Evolutionary conservation across 1,284 basidiomycete genomes (phyloP).

Genomic region (Heliocybe sulcata): DNA sequence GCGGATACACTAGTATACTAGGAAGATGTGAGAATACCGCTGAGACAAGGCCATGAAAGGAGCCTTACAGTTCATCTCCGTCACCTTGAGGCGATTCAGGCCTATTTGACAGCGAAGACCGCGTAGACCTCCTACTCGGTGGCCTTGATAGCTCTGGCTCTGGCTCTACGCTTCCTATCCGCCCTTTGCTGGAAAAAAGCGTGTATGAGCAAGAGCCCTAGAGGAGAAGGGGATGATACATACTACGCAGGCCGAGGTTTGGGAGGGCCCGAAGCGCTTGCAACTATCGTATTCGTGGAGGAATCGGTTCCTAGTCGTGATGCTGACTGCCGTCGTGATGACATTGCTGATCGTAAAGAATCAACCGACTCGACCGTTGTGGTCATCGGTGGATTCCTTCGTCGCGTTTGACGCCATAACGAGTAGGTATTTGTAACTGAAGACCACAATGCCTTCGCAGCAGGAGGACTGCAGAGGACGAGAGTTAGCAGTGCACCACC

Average conservation of each 20-base stretch:
- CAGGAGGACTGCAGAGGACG: background rate
- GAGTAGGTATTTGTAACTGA: background rate
- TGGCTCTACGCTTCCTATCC: slow-evolving; percentile 7
- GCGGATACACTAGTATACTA: slow-evolving; percentile 75
- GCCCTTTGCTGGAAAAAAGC: background rate
- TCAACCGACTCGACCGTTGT: no score
- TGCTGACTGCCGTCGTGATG: background rate
- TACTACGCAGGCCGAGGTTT: slow-evolving; percentile 8
- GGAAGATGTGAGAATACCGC: slow-evolving; percentile 5
- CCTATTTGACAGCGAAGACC: background rate
- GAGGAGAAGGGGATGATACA: background rate
- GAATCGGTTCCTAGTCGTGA: background rate
- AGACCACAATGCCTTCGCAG: background rate
- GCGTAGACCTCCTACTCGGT: background rate
- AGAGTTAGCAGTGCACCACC: background rate
- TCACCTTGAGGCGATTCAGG: slow-evolving; percentile 27
- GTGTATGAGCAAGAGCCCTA: background rate
- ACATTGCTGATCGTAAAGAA: background rate
- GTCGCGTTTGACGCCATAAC: background rate
- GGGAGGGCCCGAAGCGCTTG: background rate
- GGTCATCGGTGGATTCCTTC: background rate
- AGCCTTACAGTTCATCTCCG: slow-evolving; percentile 53
- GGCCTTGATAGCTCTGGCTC: no score
- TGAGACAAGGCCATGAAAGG: background rate
- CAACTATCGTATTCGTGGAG: background rate